Conservation (phyloP, 2,329 filamentous ascomycete species). For the Falciphora oryzae region DNA sequence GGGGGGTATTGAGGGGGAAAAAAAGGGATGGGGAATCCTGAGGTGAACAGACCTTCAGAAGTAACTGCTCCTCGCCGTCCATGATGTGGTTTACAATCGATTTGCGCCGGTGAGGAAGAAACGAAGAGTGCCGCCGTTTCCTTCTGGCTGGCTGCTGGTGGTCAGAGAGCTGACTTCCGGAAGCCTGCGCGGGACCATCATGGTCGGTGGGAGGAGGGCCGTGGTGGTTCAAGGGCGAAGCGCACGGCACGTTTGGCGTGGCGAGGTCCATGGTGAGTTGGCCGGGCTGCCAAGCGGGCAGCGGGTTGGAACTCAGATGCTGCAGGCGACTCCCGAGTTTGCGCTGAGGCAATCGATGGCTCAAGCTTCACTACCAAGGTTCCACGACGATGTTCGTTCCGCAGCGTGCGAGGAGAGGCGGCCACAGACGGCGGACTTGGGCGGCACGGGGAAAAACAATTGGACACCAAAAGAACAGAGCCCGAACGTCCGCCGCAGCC, state of each 20-base stretch:
- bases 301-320: not conserved
- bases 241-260: constrained; percentile 16
- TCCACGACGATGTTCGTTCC: too few species aligned
- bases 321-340: not conserved
- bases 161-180: constrained; percentile 33
- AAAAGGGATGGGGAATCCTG: not conserved
- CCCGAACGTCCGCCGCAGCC: not conserved
- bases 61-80: constrained; percentile 55
- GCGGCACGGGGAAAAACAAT: not conserved
- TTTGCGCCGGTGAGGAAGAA: constrained; percentile 46
- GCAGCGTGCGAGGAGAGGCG: not conserved
- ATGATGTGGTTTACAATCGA: constrained; percentile 55
- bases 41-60: constrained; percentile 43
- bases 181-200: constrained; percentile 29
- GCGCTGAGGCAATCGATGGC: not conserved
- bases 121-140: constrained; percentile 51
- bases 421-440: not conserved
- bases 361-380: not conserved
- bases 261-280: constrained; percentile 14
- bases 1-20: too few species aligned
- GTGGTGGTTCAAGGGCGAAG: constrained; percentile 13
- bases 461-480: not conserved
- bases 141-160: constrained; percentile 23
- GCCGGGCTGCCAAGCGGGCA: not conserved
- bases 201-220: constrained; percentile 22